These are phyloP conservation scores for Lomentospora prolificans DNA, from an alignment of 2,329 filamentous ascomycete species.

Conservation along the genomic window DNA sequence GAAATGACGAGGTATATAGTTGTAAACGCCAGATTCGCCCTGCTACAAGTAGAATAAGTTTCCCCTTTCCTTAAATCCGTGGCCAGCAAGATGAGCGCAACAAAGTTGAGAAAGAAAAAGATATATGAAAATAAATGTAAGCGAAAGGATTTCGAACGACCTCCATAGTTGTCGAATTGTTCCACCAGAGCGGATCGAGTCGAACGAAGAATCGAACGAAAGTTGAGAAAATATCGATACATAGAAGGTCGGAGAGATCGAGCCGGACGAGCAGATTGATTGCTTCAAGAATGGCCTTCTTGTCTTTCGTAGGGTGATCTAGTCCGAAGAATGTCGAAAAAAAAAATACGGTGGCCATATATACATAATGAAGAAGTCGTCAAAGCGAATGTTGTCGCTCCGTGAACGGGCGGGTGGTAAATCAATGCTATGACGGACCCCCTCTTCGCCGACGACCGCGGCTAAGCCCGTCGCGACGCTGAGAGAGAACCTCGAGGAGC, in stretches of 20 bases:
- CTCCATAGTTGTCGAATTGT: not conserved
- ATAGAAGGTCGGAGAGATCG: conserved; percentile 4
- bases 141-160: too few species aligned
- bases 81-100: not conserved
- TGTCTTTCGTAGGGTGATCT: too few species aligned
- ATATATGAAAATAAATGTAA: not conserved
- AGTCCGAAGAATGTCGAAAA: too few species aligned
- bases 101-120: conserved; percentile 4
- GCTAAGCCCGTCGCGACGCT: conserved; percentile 74
- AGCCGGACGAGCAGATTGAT: not conserved
- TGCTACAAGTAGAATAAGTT: not conserved
- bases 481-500: conserved; percentile 74
- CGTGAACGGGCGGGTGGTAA: too few species aligned
- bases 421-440: conserved; percentile 22
- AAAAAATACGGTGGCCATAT: conserved; percentile 5
- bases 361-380: conserved; percentile 12
- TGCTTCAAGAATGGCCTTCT: not conserved
- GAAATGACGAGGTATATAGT: not conserved
- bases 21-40: not conserved
- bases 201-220: not conserved
- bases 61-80: not conserved
- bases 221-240: conserved; percentile 10
- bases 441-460: conserved; percentile 67
- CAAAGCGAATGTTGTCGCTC: not conserved
- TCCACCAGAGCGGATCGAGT: not conserved